Evolutionary conservation across 2,329 filamentous ascomycete species (phyloP).

Genomic region (Xylariales sp.): DNA sequence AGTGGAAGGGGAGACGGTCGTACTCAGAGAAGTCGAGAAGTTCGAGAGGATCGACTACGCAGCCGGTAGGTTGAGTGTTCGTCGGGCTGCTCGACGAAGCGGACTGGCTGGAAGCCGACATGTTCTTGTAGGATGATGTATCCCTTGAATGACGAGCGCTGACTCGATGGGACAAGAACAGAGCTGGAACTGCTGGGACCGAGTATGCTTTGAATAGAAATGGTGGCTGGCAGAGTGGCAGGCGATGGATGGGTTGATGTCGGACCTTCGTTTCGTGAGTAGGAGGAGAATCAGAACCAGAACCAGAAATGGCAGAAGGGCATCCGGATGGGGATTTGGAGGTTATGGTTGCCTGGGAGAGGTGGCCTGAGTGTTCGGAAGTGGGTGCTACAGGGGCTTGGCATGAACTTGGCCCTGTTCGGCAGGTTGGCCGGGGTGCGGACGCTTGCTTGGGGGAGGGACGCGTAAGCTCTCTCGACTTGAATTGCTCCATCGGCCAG

Average conservation of each 20-base stretch:
- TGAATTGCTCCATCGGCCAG: neutral
- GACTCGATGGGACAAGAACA: too few relatives aligned
- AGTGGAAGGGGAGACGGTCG: slow-evolving; percentile 56
- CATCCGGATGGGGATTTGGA: slow-evolving; percentile 4
- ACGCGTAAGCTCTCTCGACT: slow-evolving; percentile 9
- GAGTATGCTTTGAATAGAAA: slow-evolving; percentile 7
- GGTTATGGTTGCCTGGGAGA: slow-evolving; percentile 8
- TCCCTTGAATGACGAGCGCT: too few relatives aligned
- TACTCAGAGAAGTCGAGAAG: slow-evolving; percentile 60
- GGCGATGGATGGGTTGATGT: too few relatives aligned
- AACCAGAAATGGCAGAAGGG: slow-evolving; percentile 5
- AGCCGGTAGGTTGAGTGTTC: slow-evolving; percentile 12
- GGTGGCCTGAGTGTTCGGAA: slow-evolving; percentile 8
- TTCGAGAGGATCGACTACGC: slow-evolving; percentile 47
- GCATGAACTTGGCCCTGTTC: slow-evolving; percentile 10
- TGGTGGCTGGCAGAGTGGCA: slow-evolving; percentile 8
- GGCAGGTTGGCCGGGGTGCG: slow-evolving; percentile 9
- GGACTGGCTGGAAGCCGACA: slow-evolving; percentile 9
- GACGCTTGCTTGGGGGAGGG: slow-evolving; percentile 6
- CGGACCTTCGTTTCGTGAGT: slow-evolving; percentile 6
- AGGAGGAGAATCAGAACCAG: too few relatives aligned
- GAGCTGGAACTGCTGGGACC: neutral
- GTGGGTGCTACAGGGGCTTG: slow-evolving; percentile 6
- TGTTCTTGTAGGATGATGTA: slow-evolving; percentile 4
- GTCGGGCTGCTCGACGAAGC: slow-evolving; percentile 14